A percentile compares a stretch with the other conserved stretches of the same genome.
phyloP scores from a whole-genome alignment of 345 rosid genomes.

The Gossypium longicalyx region DNA sequence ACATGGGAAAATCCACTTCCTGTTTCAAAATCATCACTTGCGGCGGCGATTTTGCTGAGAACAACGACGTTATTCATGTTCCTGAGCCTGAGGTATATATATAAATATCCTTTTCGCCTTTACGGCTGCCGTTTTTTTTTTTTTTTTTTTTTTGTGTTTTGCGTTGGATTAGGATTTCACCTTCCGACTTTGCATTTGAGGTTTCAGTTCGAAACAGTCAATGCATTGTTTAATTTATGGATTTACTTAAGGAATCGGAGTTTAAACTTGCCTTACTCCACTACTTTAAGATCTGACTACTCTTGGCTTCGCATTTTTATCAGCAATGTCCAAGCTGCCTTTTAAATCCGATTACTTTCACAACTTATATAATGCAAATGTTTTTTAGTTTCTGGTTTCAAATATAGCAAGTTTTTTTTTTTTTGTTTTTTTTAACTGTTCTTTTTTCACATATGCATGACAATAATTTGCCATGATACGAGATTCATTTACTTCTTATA shows the following conservation, averaged over 20 bases:
- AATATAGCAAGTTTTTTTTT: background rate
- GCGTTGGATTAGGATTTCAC: background rate
- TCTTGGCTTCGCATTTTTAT: background rate
- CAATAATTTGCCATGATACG: background rate
- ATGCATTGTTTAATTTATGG: background rate
- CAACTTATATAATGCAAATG: background rate
- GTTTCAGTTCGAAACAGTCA: background rate
- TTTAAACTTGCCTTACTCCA: background rate
- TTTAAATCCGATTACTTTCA: background rate
- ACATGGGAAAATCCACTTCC: slow-evolving; percentile 41
- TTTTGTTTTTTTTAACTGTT: background rate
- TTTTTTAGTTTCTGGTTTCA: background rate
- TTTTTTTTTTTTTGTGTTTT: background rate
- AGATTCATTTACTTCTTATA: background rate
- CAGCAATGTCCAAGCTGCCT: background rate
- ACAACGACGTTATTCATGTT: slow-evolving; percentile 33
- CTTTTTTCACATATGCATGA: background rate
- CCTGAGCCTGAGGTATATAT: slow-evolving; percentile 47
- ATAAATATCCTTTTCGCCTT: background rate
- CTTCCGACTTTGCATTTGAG: slow-evolving; percentile 16
- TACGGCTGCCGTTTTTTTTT: background rate
- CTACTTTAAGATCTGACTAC: slow-evolving; percentile 6
- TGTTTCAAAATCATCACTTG: slow-evolving; percentile 62
- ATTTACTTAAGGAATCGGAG: background rate
- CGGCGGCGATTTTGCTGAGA: slow-evolving; percentile 46